Evolutionary conservation across 768 basidiomycete species (phyloP).

Genomic region (Gelatoporia subvermispora): DNA sequence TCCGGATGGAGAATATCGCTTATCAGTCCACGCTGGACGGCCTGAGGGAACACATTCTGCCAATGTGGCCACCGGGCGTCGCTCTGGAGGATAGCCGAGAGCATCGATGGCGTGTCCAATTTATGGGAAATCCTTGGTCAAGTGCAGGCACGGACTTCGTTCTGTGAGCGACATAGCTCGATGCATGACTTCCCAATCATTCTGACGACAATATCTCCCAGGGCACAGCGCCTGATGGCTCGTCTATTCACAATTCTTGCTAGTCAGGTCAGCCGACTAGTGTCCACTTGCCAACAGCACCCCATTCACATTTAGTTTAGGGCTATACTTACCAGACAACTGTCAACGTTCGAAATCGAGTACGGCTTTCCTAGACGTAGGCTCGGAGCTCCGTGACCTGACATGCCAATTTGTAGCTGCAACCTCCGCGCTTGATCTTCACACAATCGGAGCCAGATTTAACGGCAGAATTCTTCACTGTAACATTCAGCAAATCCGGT

Average conservation of each 20-base stretch:
- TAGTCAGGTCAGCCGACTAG: slow-evolving; percentile 36
- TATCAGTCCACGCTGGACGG: slow-evolving; percentile 56
- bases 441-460: slow-evolving; percentile 45
- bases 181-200: neutral
- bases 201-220: slow-evolving; percentile 17
- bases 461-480: slow-evolving; percentile 57
- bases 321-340: slow-evolving; percentile 65
- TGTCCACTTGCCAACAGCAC: slow-evolving; percentile 6
- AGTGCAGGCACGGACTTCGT: slow-evolving; percentile 48
- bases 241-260: slow-evolving; percentile 58
- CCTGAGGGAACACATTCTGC: slow-evolving; percentile 50
- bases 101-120: slow-evolving; percentile 57
- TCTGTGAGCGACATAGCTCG: slow-evolving; percentile 35
- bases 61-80: slow-evolving; percentile 66
- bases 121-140: slow-evolving; percentile 66
- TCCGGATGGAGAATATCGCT: slow-evolving; percentile 41
- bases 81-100: slow-evolving; percentile 39
- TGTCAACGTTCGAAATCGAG: slow-evolving; percentile 47
- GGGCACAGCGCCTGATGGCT: slow-evolving; percentile 57
- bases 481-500: slow-evolving; percentile 58
- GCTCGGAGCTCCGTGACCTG: slow-evolving; percentile 2
- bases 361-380: slow-evolving; percentile 27
- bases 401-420: slow-evolving; percentile 11
- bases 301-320: slow-evolving; percentile 30
- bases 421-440: slow-evolving; percentile 69